A percentile compares a stretch with the other conserved stretches of the same genome.
Evolutionary conservation across 1,284 basidiomycete species (phyloP).

Genomic region (Lentinus polychrous): DNA sequence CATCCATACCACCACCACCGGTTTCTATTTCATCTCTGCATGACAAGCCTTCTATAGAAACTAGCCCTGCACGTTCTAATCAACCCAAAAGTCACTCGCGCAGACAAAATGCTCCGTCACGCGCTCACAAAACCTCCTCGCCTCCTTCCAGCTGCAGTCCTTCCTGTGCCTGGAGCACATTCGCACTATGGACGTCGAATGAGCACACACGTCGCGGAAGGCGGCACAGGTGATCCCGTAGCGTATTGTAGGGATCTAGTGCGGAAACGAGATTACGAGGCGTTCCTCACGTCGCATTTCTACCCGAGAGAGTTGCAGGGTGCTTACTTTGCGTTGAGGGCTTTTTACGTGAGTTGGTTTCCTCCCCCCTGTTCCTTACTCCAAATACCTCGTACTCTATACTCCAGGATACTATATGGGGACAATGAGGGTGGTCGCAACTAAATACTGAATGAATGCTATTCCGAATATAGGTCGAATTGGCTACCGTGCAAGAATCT

Average conservation of each 20-base stretch:
- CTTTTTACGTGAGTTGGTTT: slow-evolving; percentile 71
- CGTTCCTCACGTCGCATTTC: slow-evolving; percentile 71
- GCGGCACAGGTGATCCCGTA: slow-evolving; percentile 34
- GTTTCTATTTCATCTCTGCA: no score
- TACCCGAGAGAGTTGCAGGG: slow-evolving; percentile 62
- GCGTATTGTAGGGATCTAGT: slow-evolving; percentile 66
- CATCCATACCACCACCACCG: no score
- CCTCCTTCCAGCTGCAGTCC: no score
- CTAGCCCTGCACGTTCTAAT: no score
- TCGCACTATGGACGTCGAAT: not conserved
- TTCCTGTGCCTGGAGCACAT: no score
- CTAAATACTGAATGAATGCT: not conserved
- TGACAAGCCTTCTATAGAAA: no score
- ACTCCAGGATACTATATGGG: no score
- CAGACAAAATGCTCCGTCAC: no score
- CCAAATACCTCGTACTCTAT: slow-evolving; percentile 9
- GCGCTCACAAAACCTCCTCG: no score
- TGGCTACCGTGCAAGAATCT: slow-evolving; percentile 75
- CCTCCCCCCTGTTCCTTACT: slow-evolving; percentile 6
- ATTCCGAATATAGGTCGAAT: slow-evolving; percentile 54
- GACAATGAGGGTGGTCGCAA: no score
- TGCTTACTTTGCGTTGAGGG: slow-evolving; percentile 78
- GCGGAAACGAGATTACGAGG: slow-evolving; percentile 75
- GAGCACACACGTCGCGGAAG: not conserved
- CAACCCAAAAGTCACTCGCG: no score